phyloP scores from a whole-genome alignment of 805 yeast genomes.

The Candida coquimbonensis region DNA sequence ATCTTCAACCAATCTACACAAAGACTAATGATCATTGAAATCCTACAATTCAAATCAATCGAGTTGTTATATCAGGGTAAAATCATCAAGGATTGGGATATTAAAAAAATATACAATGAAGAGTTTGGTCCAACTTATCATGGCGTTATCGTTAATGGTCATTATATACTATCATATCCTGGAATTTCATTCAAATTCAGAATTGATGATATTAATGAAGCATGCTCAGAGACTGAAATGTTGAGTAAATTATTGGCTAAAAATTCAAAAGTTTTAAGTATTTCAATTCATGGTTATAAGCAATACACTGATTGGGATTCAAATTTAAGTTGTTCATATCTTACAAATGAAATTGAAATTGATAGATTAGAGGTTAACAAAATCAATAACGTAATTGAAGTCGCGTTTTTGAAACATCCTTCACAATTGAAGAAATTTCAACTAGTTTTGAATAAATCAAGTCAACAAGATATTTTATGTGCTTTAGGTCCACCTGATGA shows the following conservation, averaged over 20 bases:
- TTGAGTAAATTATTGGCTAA: constrained; percentile 7
- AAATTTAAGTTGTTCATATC: constrained; percentile 9
- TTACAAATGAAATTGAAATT: constrained; percentile 7
- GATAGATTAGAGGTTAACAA: constrained; percentile 6
- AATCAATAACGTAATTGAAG: background rate
- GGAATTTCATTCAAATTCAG: constrained; percentile 48
- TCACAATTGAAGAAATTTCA: constrained; percentile 9
- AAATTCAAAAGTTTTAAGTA: constrained; percentile 8
- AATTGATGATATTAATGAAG: constrained; percentile 1
- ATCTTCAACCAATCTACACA: constrained; percentile 4
- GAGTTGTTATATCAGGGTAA: constrained; percentile 12
- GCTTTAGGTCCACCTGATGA: constrained; percentile 54
- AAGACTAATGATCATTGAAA: constrained; percentile 12
- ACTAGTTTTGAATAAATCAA: constrained; percentile 34
- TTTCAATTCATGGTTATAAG: constrained; percentile 11
- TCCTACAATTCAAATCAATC: constrained; percentile 5
- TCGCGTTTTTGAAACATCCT: constrained; percentile 23
- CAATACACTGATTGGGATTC: constrained; percentile 21
- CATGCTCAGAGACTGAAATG: background rate
- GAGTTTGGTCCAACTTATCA: constrained; percentile 60
- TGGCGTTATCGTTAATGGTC: constrained; percentile 30
- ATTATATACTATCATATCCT: constrained; percentile 40
- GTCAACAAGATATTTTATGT: constrained; percentile 42
- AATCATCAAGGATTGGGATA: constrained; percentile 17
- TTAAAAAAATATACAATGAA: constrained; percentile 45